These are phyloP conservation scores for Fereydounia khargensis DNA, from an alignment of 1,284 basidiomycete genomes.

Conservation along the genomic window DNA sequence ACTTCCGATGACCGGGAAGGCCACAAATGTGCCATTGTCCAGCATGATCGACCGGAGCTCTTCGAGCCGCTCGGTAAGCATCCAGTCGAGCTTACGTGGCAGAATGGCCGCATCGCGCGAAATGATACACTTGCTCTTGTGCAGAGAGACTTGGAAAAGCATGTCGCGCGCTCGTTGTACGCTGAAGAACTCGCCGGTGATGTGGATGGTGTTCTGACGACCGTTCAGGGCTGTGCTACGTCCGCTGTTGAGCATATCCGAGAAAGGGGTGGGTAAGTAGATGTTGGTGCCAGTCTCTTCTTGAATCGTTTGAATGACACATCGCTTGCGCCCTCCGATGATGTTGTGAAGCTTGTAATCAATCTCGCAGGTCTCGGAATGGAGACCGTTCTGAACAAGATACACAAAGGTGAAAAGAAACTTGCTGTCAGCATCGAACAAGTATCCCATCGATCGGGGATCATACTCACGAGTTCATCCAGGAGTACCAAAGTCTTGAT, in stretches of 20 bases:
- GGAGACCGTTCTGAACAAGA: slow-evolving; percentile 60
- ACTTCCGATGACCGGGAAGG: slow-evolving; percentile 85
- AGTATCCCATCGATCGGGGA: too few relatives aligned
- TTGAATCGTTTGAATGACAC: slow-evolving; percentile 83
- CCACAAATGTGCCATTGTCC: slow-evolving; percentile 93
- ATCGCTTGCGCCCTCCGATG: slow-evolving; percentile 84
- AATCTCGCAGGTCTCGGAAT: slow-evolving; percentile 86
- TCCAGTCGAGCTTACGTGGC: slow-evolving; percentile 96
- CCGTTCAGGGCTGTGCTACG: slow-evolving; percentile 58
- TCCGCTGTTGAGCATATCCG: slow-evolving; percentile 67
- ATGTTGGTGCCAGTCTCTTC: slow-evolving; percentile 97
- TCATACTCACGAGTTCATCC: slow-evolving; percentile 65
- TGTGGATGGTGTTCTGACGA: slow-evolving; percentile 80
- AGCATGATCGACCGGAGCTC: slow-evolving; percentile 88
- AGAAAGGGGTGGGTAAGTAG: slow-evolving; percentile 85
- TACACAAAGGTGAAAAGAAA: too few relatives aligned
- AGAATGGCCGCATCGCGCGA: slow-evolving; percentile 89
- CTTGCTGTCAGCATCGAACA: too few relatives aligned
- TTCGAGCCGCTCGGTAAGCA: slow-evolving; percentile 87
- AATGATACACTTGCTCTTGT: slow-evolving; percentile 87
- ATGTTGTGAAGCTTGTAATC: slow-evolving; percentile 93
- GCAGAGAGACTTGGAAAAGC: slow-evolving; percentile 80
- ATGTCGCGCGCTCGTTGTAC: slow-evolving; percentile 93
- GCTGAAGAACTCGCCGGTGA: slow-evolving; percentile 95
- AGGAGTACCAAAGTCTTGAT: slow-evolving; percentile 87